Conservation (phyloP, 2,329 filamentous ascomycete genomes). For the Aspergillus pseudoglaucus region DNA sequence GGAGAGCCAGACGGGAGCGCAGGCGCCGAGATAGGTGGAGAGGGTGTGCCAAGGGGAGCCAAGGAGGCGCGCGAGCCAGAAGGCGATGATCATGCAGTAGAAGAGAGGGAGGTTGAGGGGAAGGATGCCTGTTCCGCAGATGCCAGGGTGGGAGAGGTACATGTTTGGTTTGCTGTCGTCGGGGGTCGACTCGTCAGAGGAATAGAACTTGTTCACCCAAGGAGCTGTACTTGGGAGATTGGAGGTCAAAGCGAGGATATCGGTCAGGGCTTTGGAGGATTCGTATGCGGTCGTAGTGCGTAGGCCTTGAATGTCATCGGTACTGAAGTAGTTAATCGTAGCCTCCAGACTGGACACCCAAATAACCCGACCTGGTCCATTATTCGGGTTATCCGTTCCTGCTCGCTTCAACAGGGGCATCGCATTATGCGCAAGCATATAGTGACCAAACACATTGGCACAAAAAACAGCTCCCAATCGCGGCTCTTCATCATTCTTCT, state of each 20-base stretch:
- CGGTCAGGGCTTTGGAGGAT: slow-evolving; percentile 77
- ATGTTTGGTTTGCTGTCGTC: slow-evolving; percentile 50
- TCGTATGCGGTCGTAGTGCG: slow-evolving; percentile 65
- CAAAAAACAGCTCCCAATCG: slow-evolving; percentile 75
- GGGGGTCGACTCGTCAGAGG: slow-evolving; percentile 19
- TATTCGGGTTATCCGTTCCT: slow-evolving; percentile 20
- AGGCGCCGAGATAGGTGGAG: slow-evolving; percentile 68
- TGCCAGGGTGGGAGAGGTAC: slow-evolving; percentile 79
- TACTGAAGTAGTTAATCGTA: slow-evolving; percentile 49
- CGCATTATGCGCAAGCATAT: slow-evolving; percentile 76
- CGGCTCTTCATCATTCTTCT: slow-evolving; percentile 35
- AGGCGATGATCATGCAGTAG: slow-evolving; percentile 59
- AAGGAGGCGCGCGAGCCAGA: slow-evolving; percentile 66
- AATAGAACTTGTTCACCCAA: slow-evolving; percentile 54
- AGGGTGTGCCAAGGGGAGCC: slow-evolving; percentile 86
- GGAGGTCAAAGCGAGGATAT: slow-evolving; percentile 70
- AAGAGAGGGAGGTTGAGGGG: slow-evolving; percentile 64
- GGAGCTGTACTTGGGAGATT: slow-evolving; percentile 58
- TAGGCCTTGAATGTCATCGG: slow-evolving; percentile 71
- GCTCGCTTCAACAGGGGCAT: slow-evolving; percentile 61
- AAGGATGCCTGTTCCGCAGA: slow-evolving; percentile 76
- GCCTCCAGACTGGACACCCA: slow-evolving; percentile 85
- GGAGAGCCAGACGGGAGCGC: slow-evolving; percentile 69
- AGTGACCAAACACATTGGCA: slow-evolving; percentile 93
- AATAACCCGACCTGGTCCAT: slow-evolving; percentile 60